These are phyloP conservation scores for Globisporangium middletonii DNA, from an alignment of 352 stramenopile genomes.

Conservation along the genomic window DNA sequence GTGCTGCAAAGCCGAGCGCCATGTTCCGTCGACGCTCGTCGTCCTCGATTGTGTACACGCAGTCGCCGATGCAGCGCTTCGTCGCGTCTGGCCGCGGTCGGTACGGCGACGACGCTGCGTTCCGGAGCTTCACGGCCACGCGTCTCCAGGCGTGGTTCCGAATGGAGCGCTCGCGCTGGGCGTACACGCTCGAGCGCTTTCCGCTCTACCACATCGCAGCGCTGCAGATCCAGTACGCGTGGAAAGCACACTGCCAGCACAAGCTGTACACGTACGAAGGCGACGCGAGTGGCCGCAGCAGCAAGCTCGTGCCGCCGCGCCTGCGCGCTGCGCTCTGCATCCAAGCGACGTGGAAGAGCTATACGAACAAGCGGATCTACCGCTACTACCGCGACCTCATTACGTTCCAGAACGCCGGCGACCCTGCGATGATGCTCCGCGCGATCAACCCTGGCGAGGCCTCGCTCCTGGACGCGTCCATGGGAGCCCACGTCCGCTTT, in stretches of 20 bases:
- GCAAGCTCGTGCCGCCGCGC: slow-evolving; percentile 19
- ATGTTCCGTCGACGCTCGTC: not conserved
- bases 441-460: slow-evolving; percentile 84
- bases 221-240: slow-evolving; percentile 75
- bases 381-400: slow-evolving; percentile 78
- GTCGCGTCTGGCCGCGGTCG: slow-evolving; percentile 33
- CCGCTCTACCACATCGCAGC: slow-evolving; percentile 84
- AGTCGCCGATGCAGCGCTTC: slow-evolving; percentile 74
- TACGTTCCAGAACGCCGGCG: slow-evolving; percentile 66
- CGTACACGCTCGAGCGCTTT: slow-evolving; percentile 42
- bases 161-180: slow-evolving; percentile 39
- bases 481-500: slow-evolving; percentile 80
- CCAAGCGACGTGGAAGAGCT: slow-evolving; percentile 65
- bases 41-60: not conserved
- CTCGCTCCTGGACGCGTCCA: slow-evolving; percentile 69
- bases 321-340: slow-evolving; percentile 40
- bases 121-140: slow-evolving; percentile 51
- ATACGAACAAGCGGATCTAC: slow-evolving; percentile 72
- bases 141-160: slow-evolving; percentile 68
- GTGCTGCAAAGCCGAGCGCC: not conserved
- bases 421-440: slow-evolving; percentile 73
- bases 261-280: slow-evolving; percentile 20
- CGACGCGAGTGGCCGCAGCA: not conserved
- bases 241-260: slow-evolving; percentile 50
- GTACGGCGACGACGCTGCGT: slow-evolving; percentile 52